phyloP scores from a whole-genome alignment of 2,329 filamentous ascomycete species.

The Beauveria sp. region DNA sequence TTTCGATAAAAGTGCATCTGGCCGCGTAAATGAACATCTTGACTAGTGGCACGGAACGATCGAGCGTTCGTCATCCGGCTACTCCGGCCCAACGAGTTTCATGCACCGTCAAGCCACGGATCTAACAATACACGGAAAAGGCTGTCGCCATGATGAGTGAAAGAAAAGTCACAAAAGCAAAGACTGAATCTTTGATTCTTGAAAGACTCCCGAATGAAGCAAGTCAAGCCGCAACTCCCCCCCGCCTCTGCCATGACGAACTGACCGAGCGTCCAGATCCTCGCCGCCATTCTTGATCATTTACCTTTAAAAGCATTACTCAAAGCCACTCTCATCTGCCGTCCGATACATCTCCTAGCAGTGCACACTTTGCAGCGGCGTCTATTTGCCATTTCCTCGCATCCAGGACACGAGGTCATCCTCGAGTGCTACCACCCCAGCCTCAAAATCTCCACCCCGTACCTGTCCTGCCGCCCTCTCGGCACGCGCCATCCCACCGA shows the following conservation, averaged over 20 bases:
- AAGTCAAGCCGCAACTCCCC: neutral
- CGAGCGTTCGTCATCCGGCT: too few relatives aligned
- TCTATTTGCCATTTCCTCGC: constrained; percentile 35
- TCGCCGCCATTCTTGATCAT: neutral
- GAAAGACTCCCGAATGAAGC: constrained; percentile 5
- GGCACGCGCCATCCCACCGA: constrained; percentile 37
- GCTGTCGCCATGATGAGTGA: neutral
- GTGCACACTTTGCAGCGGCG: neutral
- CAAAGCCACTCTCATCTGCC: neutral
- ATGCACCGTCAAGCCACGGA: too few relatives aligned
- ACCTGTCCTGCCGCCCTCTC: constrained; percentile 58
- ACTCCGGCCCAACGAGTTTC: too few relatives aligned
- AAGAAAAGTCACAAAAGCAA: neutral
- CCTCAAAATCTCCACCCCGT: constrained; percentile 60
- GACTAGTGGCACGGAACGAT: too few relatives aligned
- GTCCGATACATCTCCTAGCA: neutral
- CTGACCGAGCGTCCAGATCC: neutral
- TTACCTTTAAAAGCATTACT: neutral
- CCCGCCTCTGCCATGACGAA: neutral
- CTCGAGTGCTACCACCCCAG: constrained; percentile 74
- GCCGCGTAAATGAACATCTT: too few relatives aligned
- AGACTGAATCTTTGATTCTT: neutral
- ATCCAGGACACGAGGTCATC: constrained; percentile 58
- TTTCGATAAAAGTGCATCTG: too few relatives aligned
- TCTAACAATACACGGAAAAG: neutral